A percentile compares a stretch with the other conserved stretches of the same genome.
Conservation (phyloP, 2,329 filamentous ascomycete species). For the Fusarium sp. region DNA sequence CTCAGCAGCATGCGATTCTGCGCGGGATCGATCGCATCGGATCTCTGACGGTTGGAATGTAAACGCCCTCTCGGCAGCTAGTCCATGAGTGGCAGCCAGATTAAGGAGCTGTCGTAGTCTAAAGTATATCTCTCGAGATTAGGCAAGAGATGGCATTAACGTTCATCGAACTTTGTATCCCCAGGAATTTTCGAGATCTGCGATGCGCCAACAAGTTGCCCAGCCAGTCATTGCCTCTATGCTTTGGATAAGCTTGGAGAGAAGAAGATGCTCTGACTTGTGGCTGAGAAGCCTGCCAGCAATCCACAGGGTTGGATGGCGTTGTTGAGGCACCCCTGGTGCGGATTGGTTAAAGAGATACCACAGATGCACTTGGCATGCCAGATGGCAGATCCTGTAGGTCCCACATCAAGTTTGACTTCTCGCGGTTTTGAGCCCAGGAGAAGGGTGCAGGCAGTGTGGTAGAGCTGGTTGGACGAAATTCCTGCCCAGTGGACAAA, state of each 20-base stretch:
- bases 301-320: slow-evolving; percentile 69
- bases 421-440: slow-evolving; percentile 56
- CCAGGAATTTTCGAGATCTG: slow-evolving; percentile 60
- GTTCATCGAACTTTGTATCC: slow-evolving; percentile 50
- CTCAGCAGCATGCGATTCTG: slow-evolving; percentile 58
- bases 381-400: slow-evolving; percentile 60
- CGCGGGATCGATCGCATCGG: slow-evolving; percentile 53
- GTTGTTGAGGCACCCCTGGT: slow-evolving; percentile 68
- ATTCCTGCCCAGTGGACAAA: slow-evolving; percentile 67
- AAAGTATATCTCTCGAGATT: slow-evolving; percentile 1
- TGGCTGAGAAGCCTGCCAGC: slow-evolving; percentile 67
- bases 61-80: slow-evolving; percentile 40
- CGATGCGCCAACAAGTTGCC: slow-evolving; percentile 65
- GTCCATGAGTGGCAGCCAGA: slow-evolving; percentile 46
- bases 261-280: slow-evolving; percentile 54
- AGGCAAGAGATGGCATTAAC: not conserved
- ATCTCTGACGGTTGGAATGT: slow-evolving; percentile 56
- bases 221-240: slow-evolving; percentile 66
- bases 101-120: slow-evolving; percentile 7
- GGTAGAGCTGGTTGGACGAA: slow-evolving; percentile 68
- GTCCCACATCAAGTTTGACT: slow-evolving; percentile 39
- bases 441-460: slow-evolving; percentile 66
- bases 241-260: slow-evolving; percentile 59
- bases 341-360: slow-evolving; percentile 67
- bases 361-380: slow-evolving; percentile 68